Base-by-base conservation (phyloP, 495 filamentous ascomycete species). In the Neurospora sp. region DNA sequence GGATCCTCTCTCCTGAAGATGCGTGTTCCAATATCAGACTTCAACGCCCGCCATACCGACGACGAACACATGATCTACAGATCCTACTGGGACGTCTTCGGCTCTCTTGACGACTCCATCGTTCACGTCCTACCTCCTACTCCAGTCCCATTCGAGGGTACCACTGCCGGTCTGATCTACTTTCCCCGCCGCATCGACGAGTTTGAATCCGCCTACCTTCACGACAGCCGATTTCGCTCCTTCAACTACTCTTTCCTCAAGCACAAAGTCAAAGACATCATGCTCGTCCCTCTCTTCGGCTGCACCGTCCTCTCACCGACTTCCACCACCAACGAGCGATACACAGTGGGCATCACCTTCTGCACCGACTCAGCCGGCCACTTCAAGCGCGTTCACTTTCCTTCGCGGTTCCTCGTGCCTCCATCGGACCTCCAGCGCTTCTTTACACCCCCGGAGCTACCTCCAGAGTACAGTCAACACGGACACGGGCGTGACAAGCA, bases 311-410 rank as follows among this genome's bases (percentile, higher is more conserved):
- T 66, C 3, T 66, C 54, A 37, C 54, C 54, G 12, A 7, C 23
- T 18, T 66, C 54, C 27, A 48, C 42, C n/a, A 66, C 70, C 40
- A 11, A 39, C 8, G 38, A 70, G 39, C 54, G 54, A 37, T 46
- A 73, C 12, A 75, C 62, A 14, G 40, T 75, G 14, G 74, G 74
- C 39, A 75, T 75, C 40, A 71, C 71, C 16, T 42, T 75, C n/a
- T 75, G 74, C 62, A 39, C 40, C 18, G 71, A 73, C 37, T 37
- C 46, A 37, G 54, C 37, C 8, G 71, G 71, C 35, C 71, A 69
- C 37, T 39, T 73, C 35, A 72, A 72, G 40, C 71, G 74, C 10
- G 70, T 74, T 12, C 73, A 74, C 11, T 74, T 62, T 38, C 73
- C 73, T 31, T 72, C 70, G 16, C 42, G 73, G 0, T 74, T 74